These are phyloP conservation scores for Sextonia rubra DNA, from an alignment of 164 flowering plant species.

Conservation along the genomic window DNA sequence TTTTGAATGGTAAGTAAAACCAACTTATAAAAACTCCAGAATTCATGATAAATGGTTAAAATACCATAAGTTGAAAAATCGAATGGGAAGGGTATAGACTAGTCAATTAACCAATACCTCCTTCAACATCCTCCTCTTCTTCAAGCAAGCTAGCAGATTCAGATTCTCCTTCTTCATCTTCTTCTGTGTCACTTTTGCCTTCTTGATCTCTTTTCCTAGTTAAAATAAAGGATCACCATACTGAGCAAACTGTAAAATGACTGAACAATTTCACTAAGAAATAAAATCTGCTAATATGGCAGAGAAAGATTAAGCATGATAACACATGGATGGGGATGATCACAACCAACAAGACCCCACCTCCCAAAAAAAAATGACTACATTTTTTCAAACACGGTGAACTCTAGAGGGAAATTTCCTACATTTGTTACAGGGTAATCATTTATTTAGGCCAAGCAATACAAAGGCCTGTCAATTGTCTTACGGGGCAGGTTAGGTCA, in stretches of 20 bases:
- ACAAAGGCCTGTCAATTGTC: not conserved
- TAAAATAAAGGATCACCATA: not conserved
- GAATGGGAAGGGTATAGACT: not conserved
- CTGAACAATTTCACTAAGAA: not conserved
- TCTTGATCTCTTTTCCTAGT: slow-evolving; percentile 19
- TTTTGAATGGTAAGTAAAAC: not conserved
- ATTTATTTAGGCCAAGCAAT: not conserved
- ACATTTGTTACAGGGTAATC: too few species aligned
- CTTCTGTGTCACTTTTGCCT: slow-evolving; percentile 17
- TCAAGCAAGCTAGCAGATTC: slow-evolving; percentile 7
- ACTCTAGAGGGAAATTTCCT: too few species aligned
- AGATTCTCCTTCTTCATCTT: slow-evolving; percentile 12
- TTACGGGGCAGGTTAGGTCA: not conserved
- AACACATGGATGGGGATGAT: not conserved
- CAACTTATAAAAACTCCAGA: not conserved
- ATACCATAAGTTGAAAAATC: not conserved
- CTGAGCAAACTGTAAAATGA: not conserved
- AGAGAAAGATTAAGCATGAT: not conserved
- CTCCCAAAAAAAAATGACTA: too few species aligned
- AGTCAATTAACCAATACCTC: slow-evolving; percentile 7
- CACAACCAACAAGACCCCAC: too few species aligned
- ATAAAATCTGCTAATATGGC: not conserved
- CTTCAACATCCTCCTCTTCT: slow-evolving; percentile 11
- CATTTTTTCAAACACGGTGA: too few species aligned
- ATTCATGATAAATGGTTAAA: not conserved